Conservation (phyloP, 768 basidiomycete species). For the Strobilomyces dryophilus region DNA sequence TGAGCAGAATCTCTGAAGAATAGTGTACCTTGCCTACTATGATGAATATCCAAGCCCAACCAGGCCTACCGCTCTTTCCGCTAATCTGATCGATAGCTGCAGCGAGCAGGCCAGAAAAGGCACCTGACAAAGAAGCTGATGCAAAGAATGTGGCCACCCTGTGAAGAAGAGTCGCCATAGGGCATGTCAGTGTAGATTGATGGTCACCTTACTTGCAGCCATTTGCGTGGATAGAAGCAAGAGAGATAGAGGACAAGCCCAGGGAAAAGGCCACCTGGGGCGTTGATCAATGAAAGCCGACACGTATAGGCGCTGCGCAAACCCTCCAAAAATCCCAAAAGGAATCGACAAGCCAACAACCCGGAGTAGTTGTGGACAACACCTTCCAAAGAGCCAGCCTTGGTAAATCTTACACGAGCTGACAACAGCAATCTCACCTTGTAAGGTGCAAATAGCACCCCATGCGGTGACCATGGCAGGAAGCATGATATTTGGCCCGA, state of each 20-base stretch:
- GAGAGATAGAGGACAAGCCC: constrained; percentile 56
- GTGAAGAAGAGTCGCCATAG: neutral
- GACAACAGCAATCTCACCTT: constrained; percentile 39
- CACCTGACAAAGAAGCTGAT: constrained; percentile 50
- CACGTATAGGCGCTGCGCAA: constrained; percentile 11
- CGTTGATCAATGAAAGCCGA: constrained; percentile 1
- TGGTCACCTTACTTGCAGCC: constrained; percentile 22
- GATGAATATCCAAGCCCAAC: constrained; percentile 64
- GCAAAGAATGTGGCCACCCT: constrained; percentile 40
- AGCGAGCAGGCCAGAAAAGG: constrained; percentile 63
- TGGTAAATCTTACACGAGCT: neutral
- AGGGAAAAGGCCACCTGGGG: constrained; percentile 53
- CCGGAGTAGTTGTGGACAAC: constrained; percentile 48
- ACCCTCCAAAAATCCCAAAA: constrained; percentile 58
- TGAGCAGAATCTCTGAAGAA: neutral
- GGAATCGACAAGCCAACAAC: constrained; percentile 45
- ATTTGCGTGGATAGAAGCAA: constrained; percentile 38
- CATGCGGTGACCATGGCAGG: constrained; percentile 62
- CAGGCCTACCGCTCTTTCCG: constrained; percentile 45
- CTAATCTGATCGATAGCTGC: constrained; percentile 57
- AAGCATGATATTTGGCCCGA: constrained; percentile 56
- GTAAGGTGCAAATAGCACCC: constrained; percentile 63
- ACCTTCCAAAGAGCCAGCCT: constrained; percentile 20
- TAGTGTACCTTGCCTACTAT: constrained; percentile 28
- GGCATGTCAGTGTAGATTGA: neutral